Base-by-base conservation (phyloP, 768 basidiomycete genomes). In the Aureoboletus auriporus region DNA sequence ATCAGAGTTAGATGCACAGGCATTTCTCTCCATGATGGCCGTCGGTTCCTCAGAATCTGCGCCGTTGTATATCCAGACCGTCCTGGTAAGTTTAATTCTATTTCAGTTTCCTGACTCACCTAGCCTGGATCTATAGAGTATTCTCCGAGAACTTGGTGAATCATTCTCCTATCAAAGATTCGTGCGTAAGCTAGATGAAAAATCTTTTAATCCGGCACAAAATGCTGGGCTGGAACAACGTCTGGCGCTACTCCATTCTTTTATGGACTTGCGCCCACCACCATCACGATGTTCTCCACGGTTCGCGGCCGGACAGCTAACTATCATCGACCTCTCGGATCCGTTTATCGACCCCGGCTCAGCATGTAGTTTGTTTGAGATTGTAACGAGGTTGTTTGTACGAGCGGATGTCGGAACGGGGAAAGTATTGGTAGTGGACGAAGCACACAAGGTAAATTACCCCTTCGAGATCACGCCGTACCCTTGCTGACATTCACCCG, bases 1-100 rank as follows among this genome's bases (percentile, higher is more conserved):
- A 46, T 65, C 71, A 4, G 85, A 87, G 53, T 68, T 86, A 0
- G 83, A 85, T 60, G 79, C 80, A 0, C 63, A 79, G 17, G 80
- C 84, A 0, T 79, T 86, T 48, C 59, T 85, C 39, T 82, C 82
- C 1, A 79, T 86, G 77, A 86, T 87, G 84, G 78, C 82, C 0
- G 70, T 84, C 1, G 76, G 73, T 2, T 74, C 76, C 1, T 77
- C 79, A 0, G 80, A 82, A 1, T 66, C 70, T 0, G 74, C 81
- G 0, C 84, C 83, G 0, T 53, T 86, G 6, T 87, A 86, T 58
- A 76, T 86, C 61, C 84, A 86, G 44, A 74, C 76, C 0, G 66
- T 86, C 23, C 51, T 86, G 58, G 84, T 84, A 54, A 43, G 76
- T 59, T 28, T 10, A 5, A 49, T 33, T 50, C 2, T 20, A 2